These are phyloP conservation scores for Berkeleyomyces rouxiae DNA, from an alignment of 2,329 filamentous ascomycete genomes.

Conservation along the genomic window DNA sequence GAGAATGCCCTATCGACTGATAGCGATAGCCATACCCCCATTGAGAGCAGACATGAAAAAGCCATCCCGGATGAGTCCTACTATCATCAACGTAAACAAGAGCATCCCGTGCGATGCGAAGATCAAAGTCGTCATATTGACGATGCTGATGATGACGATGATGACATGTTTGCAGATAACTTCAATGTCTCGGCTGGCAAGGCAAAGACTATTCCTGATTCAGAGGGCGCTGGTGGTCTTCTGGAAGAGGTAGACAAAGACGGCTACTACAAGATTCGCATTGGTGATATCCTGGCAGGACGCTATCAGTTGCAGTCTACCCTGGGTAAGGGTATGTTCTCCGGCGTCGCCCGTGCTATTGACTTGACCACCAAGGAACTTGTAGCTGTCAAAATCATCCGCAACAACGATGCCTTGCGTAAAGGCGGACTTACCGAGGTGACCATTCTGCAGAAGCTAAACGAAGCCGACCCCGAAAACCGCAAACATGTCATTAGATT, in stretches of 20 bases:
- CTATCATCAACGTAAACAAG: slow-evolving; percentile 19
- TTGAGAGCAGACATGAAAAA: slow-evolving; percentile 74
- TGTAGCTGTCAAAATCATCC: slow-evolving; percentile 97
- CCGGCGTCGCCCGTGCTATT: slow-evolving; percentile 76
- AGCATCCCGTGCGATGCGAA: slow-evolving; percentile 8
- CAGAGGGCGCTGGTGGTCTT: slow-evolving; percentile 45
- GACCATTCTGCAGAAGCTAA: slow-evolving; percentile 76
- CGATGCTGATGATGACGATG: slow-evolving; percentile 52
- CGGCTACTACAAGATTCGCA: slow-evolving; percentile 89
- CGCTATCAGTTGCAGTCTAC: slow-evolving; percentile 80
- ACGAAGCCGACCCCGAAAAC: slow-evolving; percentile 68
- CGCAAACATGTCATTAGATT: slow-evolving; percentile 86
- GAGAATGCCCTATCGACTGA: slow-evolving; percentile 73
- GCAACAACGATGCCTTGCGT: slow-evolving; percentile 81
- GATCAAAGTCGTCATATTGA: slow-evolving; percentile 30
- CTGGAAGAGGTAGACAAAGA: slow-evolving; percentile 89
- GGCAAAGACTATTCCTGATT: slow-evolving; percentile 7
- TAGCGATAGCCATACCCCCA: slow-evolving; percentile 88
- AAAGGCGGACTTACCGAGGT: slow-evolving; percentile 93
- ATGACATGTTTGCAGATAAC: slow-evolving; percentile 83
- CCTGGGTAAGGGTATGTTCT: slow-evolving; percentile 90
- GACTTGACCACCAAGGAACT: slow-evolving; percentile 57
- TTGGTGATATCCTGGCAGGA: slow-evolving; percentile 75
- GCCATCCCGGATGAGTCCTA: slow-evolving; percentile 51
- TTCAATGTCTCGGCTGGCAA: slow-evolving; percentile 36